These are phyloP conservation scores for Whalleya microplaca DNA, from an alignment of 2,329 filamentous ascomycete genomes.

Conservation along the genomic window DNA sequence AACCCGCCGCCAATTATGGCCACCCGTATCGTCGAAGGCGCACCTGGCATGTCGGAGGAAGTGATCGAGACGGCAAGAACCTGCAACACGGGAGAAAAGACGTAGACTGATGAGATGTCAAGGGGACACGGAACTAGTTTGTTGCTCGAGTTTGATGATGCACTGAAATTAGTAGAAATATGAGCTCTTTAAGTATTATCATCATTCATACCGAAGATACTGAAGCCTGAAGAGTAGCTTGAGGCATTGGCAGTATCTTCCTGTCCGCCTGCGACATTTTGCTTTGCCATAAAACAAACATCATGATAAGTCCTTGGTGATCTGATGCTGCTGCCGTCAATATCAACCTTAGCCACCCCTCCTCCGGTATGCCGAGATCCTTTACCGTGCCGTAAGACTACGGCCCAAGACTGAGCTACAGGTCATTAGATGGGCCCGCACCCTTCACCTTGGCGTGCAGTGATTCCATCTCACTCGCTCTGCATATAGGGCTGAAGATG, in stretches of 20 bases:
- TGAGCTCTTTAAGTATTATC: conserved; percentile 8
- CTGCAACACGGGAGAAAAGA: background rate
- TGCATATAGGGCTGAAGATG: background rate
- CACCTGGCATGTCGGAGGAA: conserved; percentile 1
- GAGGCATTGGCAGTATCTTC: no score
- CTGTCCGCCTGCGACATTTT: no score
- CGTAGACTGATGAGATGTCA: background rate
- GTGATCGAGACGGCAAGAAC: background rate
- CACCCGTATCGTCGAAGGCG: conserved; percentile 32
- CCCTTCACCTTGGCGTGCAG: background rate
- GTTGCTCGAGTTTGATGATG: background rate
- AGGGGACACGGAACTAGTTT: background rate
- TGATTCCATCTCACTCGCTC: background rate
- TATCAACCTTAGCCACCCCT: background rate
- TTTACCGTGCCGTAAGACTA: background rate
- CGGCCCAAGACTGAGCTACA: background rate
- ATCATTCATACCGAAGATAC: background rate
- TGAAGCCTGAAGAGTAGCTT: no score
- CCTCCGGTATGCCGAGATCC: background rate
- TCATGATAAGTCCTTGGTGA: background rate
- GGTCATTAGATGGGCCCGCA: background rate
- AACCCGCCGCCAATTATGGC: conserved; percentile 37
- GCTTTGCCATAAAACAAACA: no score
- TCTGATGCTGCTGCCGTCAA: background rate
- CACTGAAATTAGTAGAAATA: background rate